Base-by-base conservation (phyloP, 2,329 filamentous ascomycete genomes). In the Arachnomyces sp. region DNA sequence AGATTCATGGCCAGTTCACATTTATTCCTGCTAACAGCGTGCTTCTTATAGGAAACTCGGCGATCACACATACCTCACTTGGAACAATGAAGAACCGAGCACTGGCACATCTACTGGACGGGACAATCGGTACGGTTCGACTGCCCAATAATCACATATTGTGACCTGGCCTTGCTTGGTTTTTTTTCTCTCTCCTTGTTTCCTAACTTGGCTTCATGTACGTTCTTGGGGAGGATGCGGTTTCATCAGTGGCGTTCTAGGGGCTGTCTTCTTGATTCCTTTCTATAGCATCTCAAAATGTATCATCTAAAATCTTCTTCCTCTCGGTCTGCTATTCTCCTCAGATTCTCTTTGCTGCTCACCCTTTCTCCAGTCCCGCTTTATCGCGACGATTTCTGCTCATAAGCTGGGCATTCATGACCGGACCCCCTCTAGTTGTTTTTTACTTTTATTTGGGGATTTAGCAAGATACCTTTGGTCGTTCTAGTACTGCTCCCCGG, bases 31-130 rank as follows among this genome's bases (percentile, higher is more conserved):
- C 34, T 29, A n/a, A 31, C 6, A 28, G 16, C 2, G 14, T 30
- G 15, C 8, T 43, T 41, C 38, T 49, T 48, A 37, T 50, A 90
- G 92, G 57, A 98, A 96, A 83, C 77, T 98, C 31, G 92, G 92
- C 46, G 92, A 98, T 62, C 92, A 96, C 64, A 95, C 88, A 7
- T 96, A 98, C 61, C 75, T 98, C 36, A 92, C 86, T 16, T 98
- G 92, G 92, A 95, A 96, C 61, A 82, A 79, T 46, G 80, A 84
- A 34, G 68, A 76, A 44, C 70, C 75, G 6, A 71, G 67, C 44
- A 72, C 75, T 34, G 75, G 73, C 43, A 74, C 72, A 13, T 59
- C 68, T 16, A 68, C 68, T 2, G 68, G 66, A 33, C 78, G 80
- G 44, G 77, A 82, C 47, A 73, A 81, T 36, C 50, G 57, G 42